Evolutionary conservation across 768 basidiomycete species (phyloP).

Genomic region (Naematelia encephala): DNA sequence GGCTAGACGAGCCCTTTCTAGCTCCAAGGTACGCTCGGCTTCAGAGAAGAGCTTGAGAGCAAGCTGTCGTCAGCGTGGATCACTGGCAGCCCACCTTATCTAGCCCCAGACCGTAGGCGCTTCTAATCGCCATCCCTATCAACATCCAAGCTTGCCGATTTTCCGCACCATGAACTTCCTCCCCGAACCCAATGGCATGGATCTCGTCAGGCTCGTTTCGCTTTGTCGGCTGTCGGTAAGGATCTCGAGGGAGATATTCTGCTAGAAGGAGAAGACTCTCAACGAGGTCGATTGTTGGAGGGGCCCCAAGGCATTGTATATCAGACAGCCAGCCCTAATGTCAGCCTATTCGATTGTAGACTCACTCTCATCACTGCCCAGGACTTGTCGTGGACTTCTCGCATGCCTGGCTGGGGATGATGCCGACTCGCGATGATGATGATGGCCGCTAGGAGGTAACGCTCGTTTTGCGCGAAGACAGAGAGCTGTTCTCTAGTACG

Average conservation of each 20-base stretch:
- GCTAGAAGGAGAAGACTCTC: conserved; percentile 45
- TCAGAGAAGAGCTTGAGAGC: conserved; percentile 30
- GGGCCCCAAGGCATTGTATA: conserved; percentile 41
- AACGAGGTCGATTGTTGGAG: conserved; percentile 43
- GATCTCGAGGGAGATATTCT: conserved; percentile 45
- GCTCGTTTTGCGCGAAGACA: conserved; percentile 36
- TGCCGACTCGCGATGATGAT: conserved; percentile 47
- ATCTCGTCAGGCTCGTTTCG: conserved; percentile 20
- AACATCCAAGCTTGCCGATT: conserved; percentile 49
- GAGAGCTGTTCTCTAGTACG: conserved; percentile 29
- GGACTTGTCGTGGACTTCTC: conserved; percentile 37
- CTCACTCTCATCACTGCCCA: conserved; percentile 43
- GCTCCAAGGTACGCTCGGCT: conserved; percentile 30
- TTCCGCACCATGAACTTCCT: conserved; percentile 42
- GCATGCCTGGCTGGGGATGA: conserved; percentile 22
- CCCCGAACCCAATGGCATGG: conserved; percentile 28
- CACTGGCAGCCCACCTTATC: conserved; percentile 32
- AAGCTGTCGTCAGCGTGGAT: conserved; percentile 19
- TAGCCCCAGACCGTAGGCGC: conserved; percentile 44
- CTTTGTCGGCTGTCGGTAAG: conserved; percentile 9
- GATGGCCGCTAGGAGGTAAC: conserved; percentile 38
- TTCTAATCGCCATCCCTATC: conserved; percentile 45
- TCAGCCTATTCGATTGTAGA: conserved; percentile 1
- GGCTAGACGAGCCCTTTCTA: conserved; percentile 41
- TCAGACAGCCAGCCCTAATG: conserved; percentile 43